Percentiles rank a stretch among this genome's conserved stretches.
phyloP scores from a whole-genome alignment of 1,284 basidiomycete species.

The Ustilago trichophora region DNA sequence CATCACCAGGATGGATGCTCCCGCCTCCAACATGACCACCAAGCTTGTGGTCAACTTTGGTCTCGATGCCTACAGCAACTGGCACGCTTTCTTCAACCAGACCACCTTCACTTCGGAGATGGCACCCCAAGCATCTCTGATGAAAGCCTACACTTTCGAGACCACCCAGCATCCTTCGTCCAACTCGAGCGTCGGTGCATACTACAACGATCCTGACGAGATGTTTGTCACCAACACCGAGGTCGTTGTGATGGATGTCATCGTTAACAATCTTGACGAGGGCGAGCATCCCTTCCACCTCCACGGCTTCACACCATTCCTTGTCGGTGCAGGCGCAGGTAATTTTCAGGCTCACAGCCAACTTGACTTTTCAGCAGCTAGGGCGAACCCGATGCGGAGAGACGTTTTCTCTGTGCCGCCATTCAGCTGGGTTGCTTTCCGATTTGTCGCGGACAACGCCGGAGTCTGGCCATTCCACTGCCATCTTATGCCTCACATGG shows the following conservation, averaged over 20 bases:
- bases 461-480: slow-evolving; percentile 60
- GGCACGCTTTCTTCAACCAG: slow-evolving; percentile 51
- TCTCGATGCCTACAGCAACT: slow-evolving; percentile 31
- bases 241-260: slow-evolving; percentile 59
- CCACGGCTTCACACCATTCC: slow-evolving; percentile 48
- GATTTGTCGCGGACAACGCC: slow-evolving; percentile 54
- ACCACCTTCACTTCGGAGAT: slow-evolving; percentile 43
- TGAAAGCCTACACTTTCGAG: slow-evolving; percentile 36
- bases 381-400: slow-evolving; percentile 46
- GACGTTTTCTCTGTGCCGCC: slow-evolving; percentile 53
- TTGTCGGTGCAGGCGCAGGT: slow-evolving; percentile 66
- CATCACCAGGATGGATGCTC: slow-evolving; percentile 24
- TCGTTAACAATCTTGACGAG: slow-evolving; percentile 67
- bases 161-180: slow-evolving; percentile 16
- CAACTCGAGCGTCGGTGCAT: slow-evolving; percentile 25
- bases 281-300: slow-evolving; percentile 70
- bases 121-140: slow-evolving; percentile 25
- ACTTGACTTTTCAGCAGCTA: slow-evolving; percentile 30
- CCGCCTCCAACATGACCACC: slow-evolving; percentile 37
- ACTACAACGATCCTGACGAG: slow-evolving; percentile 33
- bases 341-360: slow-evolving; percentile 32
- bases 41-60: slow-evolving; percentile 43
- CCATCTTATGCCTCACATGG: slow-evolving; percentile 50
- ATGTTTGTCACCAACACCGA: slow-evolving; percentile 45
- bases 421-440: slow-evolving; percentile 50